Evolutionary conservation across 1,139 yeast genomes (phyloP), one percentile per base, ranked within the genome.

Genomic region (Spathaspora jeffriesii): DNA sequence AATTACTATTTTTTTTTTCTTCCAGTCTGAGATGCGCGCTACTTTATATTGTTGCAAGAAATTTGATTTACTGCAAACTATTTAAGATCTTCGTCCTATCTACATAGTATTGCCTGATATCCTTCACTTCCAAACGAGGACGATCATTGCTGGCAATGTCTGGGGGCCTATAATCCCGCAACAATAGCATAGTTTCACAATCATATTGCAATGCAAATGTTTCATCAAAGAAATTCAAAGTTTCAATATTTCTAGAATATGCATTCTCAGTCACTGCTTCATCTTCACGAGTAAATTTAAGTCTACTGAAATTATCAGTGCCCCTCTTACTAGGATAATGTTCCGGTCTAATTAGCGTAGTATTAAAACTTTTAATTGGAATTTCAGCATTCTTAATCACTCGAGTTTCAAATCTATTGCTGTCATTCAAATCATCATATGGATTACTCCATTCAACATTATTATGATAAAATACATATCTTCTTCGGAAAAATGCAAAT

Each of bases 261-360:
- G 63, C 43, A 40, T 58, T 56, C 40, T 59, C 54, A 7, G 51
- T 49, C 50, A 63, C 51, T 4, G 60, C 52, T 40, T 64, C 68
- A 45, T 65, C 70, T 17, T 55, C 56, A 43, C 69, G 50, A 4
- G 50, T 53, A 42, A 60, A 62, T 17, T 42, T 43, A 5, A 51
- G 43, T 5, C 42, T 28, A n/a, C 43, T 40, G 11, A 17, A 27
- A 15, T 28, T 27, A 5, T 27, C 34, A 11, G 18, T 40, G 18
- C 45, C 43, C 8, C 46, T 40, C 17, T 46, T 47, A 11, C 61
- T 62, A 3, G 72, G 71, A 47, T 66, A 68, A 52, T 68, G 71
- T 42, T 65, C 66, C 6, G 71, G 72, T 38, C 70, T 54, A 13
- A 68, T 61, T 32, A 66, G 54, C 1, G 71, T 64, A 23, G 56